Percentiles rank a stretch among this genome's conserved stretches.
These are phyloP conservation scores for Fusarium odoratissimum DNA, from an alignment of 2,329 filamentous ascomycete species.

Conservation along the genomic window DNA sequence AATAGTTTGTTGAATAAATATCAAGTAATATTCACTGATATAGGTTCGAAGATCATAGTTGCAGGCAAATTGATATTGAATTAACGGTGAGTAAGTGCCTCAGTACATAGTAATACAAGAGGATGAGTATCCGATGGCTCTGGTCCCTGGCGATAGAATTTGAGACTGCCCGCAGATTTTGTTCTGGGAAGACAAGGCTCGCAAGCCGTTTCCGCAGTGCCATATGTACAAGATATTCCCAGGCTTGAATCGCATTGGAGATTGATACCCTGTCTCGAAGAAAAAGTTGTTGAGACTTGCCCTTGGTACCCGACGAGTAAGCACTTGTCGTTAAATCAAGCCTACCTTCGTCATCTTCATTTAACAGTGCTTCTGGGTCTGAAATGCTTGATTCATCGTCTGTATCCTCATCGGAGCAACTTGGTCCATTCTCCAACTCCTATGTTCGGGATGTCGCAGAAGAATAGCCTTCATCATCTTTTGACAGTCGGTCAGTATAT, in stretches of 20 bases:
- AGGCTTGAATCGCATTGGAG: too few species aligned
- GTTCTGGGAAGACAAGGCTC: rapidly evolving
- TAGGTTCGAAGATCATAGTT: rapidly evolving
- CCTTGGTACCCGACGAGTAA: not conserved
- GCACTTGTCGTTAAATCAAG: too few species aligned
- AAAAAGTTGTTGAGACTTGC: not conserved
- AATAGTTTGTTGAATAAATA: too few species aligned
- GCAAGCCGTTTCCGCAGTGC: too few species aligned
- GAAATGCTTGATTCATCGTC: not conserved
- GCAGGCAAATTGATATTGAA: not conserved
- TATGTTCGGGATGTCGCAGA: not conserved
- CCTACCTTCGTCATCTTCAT: rapidly evolving
- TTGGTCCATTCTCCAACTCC: rapidly evolving
- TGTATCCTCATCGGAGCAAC: not conserved
- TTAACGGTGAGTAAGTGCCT: too few species aligned
- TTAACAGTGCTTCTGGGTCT: rapidly evolving
- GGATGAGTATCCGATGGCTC: not conserved
- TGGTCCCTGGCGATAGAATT: too few species aligned
- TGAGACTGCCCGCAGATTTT: not conserved
- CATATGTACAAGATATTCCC: not conserved
- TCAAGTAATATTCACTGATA: too few species aligned
- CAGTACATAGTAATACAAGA: not conserved
- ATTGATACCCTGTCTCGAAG: not conserved
- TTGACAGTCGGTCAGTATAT: not conserved
- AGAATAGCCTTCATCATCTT: not conserved